These are phyloP conservation scores for Pyrus hybrid DNA, from an alignment of 331 rosid species.

Conservation along the genomic window DNA sequence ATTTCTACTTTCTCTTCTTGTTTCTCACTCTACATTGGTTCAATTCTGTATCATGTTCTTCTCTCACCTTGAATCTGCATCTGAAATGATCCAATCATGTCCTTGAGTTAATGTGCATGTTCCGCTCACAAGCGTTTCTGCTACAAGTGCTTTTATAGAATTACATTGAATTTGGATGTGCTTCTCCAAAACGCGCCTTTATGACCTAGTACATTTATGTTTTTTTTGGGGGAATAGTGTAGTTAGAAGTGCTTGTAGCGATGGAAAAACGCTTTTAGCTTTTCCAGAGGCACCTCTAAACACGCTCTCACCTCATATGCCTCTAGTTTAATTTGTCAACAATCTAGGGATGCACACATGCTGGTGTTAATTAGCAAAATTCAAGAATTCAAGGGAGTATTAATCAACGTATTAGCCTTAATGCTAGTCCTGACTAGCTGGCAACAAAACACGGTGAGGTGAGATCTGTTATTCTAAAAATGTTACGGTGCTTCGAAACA, in stretches of 20 bases:
- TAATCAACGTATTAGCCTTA: neutral
- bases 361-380: neutral
- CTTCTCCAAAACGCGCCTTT: neutral
- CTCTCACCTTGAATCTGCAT: neutral
- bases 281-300: neutral
- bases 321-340: neutral
- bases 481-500: too few species aligned
- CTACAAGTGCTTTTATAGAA: neutral
- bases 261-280: neutral
- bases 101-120: neutral
- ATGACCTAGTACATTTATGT: neutral
- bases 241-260: neutral
- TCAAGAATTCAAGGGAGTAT: neutral
- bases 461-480: too few species aligned
- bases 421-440: neutral
- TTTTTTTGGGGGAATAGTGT: too few species aligned
- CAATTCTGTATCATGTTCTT: neutral
- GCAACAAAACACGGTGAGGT: neutral
- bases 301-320: neutral
- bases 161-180: neutral
- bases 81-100: neutral
- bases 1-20: slow-evolving; percentile 4
- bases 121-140: neutral
- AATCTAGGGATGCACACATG: neutral
- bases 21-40: neutral